Conservation (phyloP, 2,329 filamentous ascomycete genomes). For the Pseudogymnoascus sp. region DNA sequence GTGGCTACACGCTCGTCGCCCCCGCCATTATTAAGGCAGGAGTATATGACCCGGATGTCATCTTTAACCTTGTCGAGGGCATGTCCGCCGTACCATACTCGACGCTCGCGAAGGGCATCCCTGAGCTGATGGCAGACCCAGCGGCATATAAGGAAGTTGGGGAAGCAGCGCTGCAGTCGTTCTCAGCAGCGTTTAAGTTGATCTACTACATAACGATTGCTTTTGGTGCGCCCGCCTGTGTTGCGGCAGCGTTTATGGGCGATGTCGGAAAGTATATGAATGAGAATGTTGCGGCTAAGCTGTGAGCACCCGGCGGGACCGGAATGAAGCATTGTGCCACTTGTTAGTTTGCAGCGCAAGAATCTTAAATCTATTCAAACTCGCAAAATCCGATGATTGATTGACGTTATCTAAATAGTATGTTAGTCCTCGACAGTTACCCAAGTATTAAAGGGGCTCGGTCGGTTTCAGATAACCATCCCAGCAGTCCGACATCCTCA, state of each 20-base stretch:
- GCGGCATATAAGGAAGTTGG: not conserved
- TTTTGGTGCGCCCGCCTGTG: conserved; percentile 40
- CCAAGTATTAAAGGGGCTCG: not conserved
- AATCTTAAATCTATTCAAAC: not conserved
- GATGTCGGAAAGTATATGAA: conserved; percentile 42
- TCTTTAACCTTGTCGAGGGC: not conserved
- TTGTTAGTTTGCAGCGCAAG: not conserved
- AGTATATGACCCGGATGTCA: not conserved
- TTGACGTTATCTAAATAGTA: not conserved
- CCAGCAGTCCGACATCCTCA: not conserved
- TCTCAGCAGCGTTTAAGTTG: conserved; percentile 37
- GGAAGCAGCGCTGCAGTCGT: not conserved
- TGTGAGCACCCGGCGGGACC: conserved; percentile 20
- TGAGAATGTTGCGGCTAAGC: conserved; percentile 40
- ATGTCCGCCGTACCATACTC: not conserved
- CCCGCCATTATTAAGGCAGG: not conserved
- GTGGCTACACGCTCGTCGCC: conserved; percentile 16
- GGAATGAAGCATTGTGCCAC: not conserved
- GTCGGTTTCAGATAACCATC: not conserved
- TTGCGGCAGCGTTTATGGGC: conserved; percentile 43
- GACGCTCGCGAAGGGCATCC: not conserved
- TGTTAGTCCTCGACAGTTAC: not conserved
- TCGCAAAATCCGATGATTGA: not conserved
- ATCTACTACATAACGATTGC: conserved; percentile 47
- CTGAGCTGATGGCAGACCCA: not conserved